These are phyloP conservation scores for Fusarium sp. DNA, from an alignment of 2,329 filamentous ascomycete species.

Conservation along the genomic window DNA sequence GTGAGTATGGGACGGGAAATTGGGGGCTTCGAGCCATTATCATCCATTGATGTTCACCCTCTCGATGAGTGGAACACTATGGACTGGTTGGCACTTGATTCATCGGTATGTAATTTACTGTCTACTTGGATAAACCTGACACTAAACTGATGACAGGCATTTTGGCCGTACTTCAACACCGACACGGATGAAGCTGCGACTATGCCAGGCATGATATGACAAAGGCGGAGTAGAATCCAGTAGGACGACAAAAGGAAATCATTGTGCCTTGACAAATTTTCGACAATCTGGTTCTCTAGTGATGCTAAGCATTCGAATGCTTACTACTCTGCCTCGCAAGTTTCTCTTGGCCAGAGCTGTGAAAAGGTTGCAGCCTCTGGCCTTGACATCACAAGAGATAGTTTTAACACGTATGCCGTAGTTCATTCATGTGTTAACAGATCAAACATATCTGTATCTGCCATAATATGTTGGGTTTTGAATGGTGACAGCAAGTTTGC, in stretches of 20 bases:
- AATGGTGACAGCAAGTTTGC: too few relatives aligned
- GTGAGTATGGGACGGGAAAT: background rate
- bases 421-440: too few relatives aligned
- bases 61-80: constrained; percentile 38
- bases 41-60: constrained; percentile 14
- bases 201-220: background rate
- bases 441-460: too few relatives aligned
- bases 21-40: background rate
- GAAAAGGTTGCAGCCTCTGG: too few relatives aligned
- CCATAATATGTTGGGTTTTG: too few relatives aligned
- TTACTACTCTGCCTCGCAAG: too few relatives aligned
- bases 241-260: background rate
- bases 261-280: background rate
- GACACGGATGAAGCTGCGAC: background rate
- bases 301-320: too few relatives aligned
- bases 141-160: background rate
- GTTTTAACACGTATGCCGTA: too few relatives aligned
- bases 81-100: constrained; percentile 40
- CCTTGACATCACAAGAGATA: too few relatives aligned
- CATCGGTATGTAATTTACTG: constrained; percentile 28
- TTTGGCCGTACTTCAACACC: background rate
- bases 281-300: too few relatives aligned
- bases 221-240: background rate
- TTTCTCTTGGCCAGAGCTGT: too few relatives aligned
- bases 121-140: background rate